These are phyloP conservation scores for Emericellopsis terricola DNA, from an alignment of 495 filamentous ascomycete species.

Conservation along the genomic window DNA sequence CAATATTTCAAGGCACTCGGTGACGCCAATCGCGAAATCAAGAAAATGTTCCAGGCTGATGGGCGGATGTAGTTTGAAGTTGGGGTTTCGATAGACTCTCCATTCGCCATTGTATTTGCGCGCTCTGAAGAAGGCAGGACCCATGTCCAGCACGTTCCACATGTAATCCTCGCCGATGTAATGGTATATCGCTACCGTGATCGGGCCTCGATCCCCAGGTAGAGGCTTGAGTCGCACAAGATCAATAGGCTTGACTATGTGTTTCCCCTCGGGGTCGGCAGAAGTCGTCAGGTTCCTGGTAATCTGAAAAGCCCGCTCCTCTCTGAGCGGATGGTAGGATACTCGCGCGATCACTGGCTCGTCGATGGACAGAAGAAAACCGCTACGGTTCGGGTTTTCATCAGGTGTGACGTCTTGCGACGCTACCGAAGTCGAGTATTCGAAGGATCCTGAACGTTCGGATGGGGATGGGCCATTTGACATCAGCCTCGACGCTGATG, in stretches of 20 bases:
- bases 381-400: no score
- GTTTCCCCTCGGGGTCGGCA: constrained; percentile 52
- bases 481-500: constrained; percentile 11
- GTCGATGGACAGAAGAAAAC: constrained; percentile 22
- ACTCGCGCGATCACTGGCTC: constrained; percentile 53
- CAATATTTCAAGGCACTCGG: constrained; percentile 67
- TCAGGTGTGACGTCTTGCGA: no score
- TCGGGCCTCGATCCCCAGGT: constrained; percentile 40
- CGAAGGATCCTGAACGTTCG: constrained; percentile 8
- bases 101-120: constrained; percentile 28
- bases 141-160: constrained; percentile 49
- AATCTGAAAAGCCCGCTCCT: constrained; percentile 75
- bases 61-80: constrained; percentile 30
- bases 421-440: neutral
- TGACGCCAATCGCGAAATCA: constrained; percentile 74
- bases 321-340: constrained; percentile 57
- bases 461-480: constrained; percentile 14
- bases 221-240: constrained; percentile 45
- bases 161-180: constrained; percentile 60
- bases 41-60: constrained; percentile 59
- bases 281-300: constrained; percentile 48
- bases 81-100: constrained; percentile 16
- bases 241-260: constrained; percentile 60
- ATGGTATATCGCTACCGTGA: constrained; percentile 63
- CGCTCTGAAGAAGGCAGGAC: constrained; percentile 50